Evolutionary conservation across 495 filamentous ascomycete species (phyloP).

Genomic region (Penicillium desertorum): DNA sequence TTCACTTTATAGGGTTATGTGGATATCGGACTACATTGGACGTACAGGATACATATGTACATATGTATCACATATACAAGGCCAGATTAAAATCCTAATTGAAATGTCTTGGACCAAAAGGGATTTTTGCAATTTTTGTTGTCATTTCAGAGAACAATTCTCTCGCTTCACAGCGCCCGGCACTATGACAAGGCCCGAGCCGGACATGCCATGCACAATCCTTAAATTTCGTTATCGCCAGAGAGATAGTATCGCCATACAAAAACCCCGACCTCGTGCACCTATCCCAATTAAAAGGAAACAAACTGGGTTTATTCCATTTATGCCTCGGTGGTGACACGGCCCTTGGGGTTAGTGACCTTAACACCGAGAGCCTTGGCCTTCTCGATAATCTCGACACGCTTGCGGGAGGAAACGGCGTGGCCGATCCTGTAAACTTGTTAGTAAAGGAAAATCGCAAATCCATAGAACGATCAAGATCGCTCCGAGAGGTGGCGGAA

Average conservation of each 20-base stretch:
- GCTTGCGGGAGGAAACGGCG: constrained; percentile 96
- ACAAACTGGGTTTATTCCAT: constrained; percentile 39
- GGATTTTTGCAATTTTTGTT: constrained; percentile 37
- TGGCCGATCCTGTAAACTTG: constrained; percentile 75
- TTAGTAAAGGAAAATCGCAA: not conserved
- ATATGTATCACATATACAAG: constrained; percentile 4
- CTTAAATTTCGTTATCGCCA: constrained; percentile 40
- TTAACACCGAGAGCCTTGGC: constrained; percentile 97
- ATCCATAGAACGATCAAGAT: too few species aligned
- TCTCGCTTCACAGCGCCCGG: constrained; percentile 31
- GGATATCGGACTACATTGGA: not conserved
- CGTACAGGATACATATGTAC: not conserved
- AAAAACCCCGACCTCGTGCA: constrained; percentile 34
- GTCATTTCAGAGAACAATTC: constrained; percentile 37
- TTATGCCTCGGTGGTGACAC: constrained; percentile 96
- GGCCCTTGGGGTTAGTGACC: constrained; percentile 98
- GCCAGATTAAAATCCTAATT: constrained; percentile 3
- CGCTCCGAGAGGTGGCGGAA: constrained; percentile 16
- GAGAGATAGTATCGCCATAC: constrained; percentile 34
- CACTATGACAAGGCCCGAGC: constrained; percentile 32
- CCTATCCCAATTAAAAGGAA: constrained; percentile 29
- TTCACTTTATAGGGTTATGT: constrained; percentile 6
- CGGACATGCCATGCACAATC: constrained; percentile 36
- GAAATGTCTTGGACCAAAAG: constrained; percentile 8
- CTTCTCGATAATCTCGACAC: constrained; percentile 91